Base-by-base conservation (phyloP, 441 rosid species). In the Corymbia calophylla region DNA sequence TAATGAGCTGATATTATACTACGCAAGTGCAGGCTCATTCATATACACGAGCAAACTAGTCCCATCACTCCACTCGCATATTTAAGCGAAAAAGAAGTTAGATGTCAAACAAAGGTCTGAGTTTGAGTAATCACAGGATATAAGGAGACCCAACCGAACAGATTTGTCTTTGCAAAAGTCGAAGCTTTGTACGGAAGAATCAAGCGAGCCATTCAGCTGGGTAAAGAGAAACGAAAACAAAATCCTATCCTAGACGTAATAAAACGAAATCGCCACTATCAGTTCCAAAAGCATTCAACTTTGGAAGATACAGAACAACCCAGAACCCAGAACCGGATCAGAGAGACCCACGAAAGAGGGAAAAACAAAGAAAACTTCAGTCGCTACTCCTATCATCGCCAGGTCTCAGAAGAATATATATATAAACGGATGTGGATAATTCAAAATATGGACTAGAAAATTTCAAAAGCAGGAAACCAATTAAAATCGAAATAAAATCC, bases 171-270 rank as follows among this genome's bases (percentile, higher is more conserved):
- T 73, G 96, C 92, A 90, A 98, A 92, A 93, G 95, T 93, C 93
- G 97, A 95, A 91, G 95, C 95, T 94, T 94, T 95, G 95, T 95
- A 93, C 6, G 97, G 98, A 89, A 94, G 94, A 91, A 97, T 93
- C 95, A 97, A 94, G 86, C 97, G 94, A 93, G 98, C 96, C 99
- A 98, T 97, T 91, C 90, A 84, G 84, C 84, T 44, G 84, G 84
- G 84, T 23, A 44, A 77, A 77, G 7, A 77, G 84, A 77, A 77
- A 16, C 15, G 51, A 56, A 86, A 23, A 86, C 9, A n/a, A 86
- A 53, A 35, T 86, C 62, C 44, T 53, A 86, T 19, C 87, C 62
- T 86, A 51, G 47, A 86, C 47, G 87, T 55, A 51, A 18, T 29
- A 35, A 12, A 35, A 55, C 35, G 88, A 35, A 86, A 56, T 16